These are phyloP conservation scores for Thermochaetoides thermophila DNA, from an alignment of 495 filamentous ascomycete species.

Conservation along the genomic window DNA sequence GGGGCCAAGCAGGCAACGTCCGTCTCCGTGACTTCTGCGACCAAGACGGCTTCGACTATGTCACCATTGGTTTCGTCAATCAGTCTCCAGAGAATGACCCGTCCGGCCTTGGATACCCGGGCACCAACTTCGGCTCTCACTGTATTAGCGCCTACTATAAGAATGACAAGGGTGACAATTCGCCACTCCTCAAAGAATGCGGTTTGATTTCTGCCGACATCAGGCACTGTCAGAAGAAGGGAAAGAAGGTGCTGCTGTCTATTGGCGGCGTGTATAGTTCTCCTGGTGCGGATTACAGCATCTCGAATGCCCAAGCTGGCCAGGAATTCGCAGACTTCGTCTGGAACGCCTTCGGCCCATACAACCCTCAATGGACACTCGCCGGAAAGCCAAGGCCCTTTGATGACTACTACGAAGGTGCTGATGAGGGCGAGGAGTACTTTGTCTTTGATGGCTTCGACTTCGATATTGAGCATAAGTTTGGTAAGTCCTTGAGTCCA, in stretches of 20 bases:
- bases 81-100: conserved; percentile 23
- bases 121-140: conserved; percentile 27
- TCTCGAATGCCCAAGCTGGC: conserved; percentile 35
- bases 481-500: conserved; percentile 13
- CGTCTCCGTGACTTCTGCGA: conserved; percentile 19
- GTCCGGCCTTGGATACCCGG: conserved; percentile 20
- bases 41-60: conserved; percentile 21
- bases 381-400: conserved; percentile 50
- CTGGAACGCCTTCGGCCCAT: conserved; percentile 52
- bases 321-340: conserved; percentile 44
- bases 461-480: conserved; percentile 43
- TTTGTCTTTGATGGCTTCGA: conserved; percentile 50
- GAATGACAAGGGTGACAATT: conserved; percentile 15
- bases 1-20: conserved; percentile 20
- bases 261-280: conserved; percentile 35
- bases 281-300: conserved; percentile 24
- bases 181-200: conserved; percentile 27
- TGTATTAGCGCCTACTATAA: conserved; percentile 19
- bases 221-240: conserved; percentile 41
- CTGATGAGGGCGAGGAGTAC: conserved; percentile 13
- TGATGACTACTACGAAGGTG: conserved; percentile 31
- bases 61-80: conserved; percentile 30
- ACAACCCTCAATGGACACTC: conserved; percentile 16
- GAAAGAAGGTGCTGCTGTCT: conserved; percentile 52
- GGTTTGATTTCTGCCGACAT: conserved; percentile 38